phyloP scores from a whole-genome alignment of 2,329 filamentous ascomycete genomes.

The Plenodomus biglobosus region DNA sequence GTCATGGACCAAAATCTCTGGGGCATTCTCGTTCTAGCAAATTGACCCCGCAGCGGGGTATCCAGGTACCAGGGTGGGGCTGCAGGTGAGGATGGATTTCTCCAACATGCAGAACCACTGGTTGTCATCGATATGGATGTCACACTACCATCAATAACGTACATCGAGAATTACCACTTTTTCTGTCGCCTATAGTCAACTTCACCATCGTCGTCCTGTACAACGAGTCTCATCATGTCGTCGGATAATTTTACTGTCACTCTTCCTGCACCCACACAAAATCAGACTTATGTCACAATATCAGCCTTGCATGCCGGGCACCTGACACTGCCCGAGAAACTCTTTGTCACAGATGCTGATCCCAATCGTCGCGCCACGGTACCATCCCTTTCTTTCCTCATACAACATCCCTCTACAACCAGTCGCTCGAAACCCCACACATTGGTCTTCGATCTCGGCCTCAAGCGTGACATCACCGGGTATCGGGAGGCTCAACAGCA shows the following conservation, averaged over 20 bases:
- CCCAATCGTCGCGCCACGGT: conserved; percentile 51
- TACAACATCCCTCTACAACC: conserved; percentile 48
- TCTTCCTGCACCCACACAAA: conserved; percentile 22
- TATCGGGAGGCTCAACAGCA: conserved; percentile 51
- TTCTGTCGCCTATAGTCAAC: not conserved
- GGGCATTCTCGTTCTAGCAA: not conserved
- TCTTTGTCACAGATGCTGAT: conserved; percentile 52
- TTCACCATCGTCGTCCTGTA: not conserved
- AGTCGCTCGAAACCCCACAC: conserved; percentile 29
- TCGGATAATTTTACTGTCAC: conserved; percentile 9
- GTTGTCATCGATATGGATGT: not conserved
- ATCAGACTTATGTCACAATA: conserved; percentile 34
- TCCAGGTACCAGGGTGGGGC: conserved; percentile 22
- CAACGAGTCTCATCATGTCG: conserved; percentile 3
- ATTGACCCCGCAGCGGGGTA: conserved; percentile 34
- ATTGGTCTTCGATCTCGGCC: conserved; percentile 58
- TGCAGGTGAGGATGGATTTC: conserved; percentile 2
- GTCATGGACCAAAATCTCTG: not conserved
- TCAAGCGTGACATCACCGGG: conserved; percentile 49
- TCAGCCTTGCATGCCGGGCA: conserved; percentile 39
- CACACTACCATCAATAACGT: not conserved
- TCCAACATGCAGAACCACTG: not conserved
- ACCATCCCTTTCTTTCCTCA: conserved; percentile 57
- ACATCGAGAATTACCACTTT: too few relatives aligned
- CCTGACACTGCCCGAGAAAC: conserved; percentile 51